Evolutionary conservation across 2,329 filamentous ascomycete species (phyloP).

Genomic region (Monilinia fructigena): DNA sequence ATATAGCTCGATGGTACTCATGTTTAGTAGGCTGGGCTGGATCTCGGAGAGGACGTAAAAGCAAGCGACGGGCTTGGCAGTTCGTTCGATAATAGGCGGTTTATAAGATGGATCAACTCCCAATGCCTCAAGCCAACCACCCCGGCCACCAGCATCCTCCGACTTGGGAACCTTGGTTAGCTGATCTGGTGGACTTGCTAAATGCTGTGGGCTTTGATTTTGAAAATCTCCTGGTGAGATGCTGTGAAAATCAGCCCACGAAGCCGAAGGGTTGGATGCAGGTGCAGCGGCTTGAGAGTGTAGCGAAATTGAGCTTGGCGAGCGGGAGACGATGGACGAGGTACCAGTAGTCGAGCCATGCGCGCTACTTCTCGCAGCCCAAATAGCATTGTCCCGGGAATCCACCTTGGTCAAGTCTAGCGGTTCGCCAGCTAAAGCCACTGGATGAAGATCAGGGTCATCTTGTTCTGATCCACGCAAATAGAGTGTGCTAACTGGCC

Average conservation of each 20-base stretch:
- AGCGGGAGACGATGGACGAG: constrained; percentile 64
- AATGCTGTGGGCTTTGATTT: constrained; percentile 44
- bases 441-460: constrained; percentile 76
- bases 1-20: constrained; percentile 78
- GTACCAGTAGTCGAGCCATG: constrained; percentile 57
- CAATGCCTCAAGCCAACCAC: constrained; percentile 85
- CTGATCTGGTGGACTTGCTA: constrained; percentile 50
- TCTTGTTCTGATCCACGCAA: constrained; percentile 74
- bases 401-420: constrained; percentile 57
- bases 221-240: constrained; percentile 50
- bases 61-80: constrained; percentile 75
- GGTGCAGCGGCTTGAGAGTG: constrained; percentile 50
- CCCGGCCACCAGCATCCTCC: constrained; percentile 63
- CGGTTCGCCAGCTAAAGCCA: constrained; percentile 67
- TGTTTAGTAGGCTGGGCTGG: constrained; percentile 48
- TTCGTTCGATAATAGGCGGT: constrained; percentile 68
- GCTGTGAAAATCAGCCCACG: constrained; percentile 60
- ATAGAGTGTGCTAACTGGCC: constrained; percentile 75
- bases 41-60: constrained; percentile 72
- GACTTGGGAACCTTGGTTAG: constrained; percentile 55
- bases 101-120: constrained; percentile 86
- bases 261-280: constrained; percentile 41
- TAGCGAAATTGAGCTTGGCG: constrained; percentile 63
- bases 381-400: constrained; percentile 37
- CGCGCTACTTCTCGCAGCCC: constrained; percentile 50